Percentiles rank a stretch among this genome's conserved stretches.
phyloP scores from a whole-genome alignment of 2,329 filamentous ascomycete species.

The Torrubiella hemipterigena region DNA sequence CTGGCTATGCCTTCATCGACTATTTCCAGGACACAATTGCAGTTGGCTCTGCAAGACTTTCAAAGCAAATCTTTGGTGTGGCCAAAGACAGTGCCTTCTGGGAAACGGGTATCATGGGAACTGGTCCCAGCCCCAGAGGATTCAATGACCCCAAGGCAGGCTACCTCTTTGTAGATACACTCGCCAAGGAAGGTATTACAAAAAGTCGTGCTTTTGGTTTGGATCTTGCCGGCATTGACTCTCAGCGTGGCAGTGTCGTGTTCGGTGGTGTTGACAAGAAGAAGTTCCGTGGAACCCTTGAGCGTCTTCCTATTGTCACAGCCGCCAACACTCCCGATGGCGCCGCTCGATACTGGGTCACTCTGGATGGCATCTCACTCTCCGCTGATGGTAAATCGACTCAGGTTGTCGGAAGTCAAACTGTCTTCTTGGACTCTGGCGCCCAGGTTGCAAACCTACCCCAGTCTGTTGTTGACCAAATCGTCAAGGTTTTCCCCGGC shows the following conservation, averaged over 20 bases:
- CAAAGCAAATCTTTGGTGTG: constrained; percentile 48
- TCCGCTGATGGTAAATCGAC: constrained; percentile 19
- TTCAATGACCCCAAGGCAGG: constrained; percentile 32
- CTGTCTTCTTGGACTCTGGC: too few relatives aligned
- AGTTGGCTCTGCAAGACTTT: constrained; percentile 25
- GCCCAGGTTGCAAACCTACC: too few relatives aligned
- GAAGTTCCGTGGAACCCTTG: constrained; percentile 49
- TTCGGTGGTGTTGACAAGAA: constrained; percentile 56
- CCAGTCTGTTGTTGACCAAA: too few relatives aligned
- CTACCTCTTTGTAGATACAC: constrained; percentile 40
- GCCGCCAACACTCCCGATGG: constrained; percentile 49
- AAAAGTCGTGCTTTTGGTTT: constrained; percentile 53
- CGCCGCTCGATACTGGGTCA: constrained; percentile 39
- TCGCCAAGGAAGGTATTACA: constrained; percentile 38
- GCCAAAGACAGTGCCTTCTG: constrained; percentile 37
- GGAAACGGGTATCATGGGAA: constrained; percentile 55
- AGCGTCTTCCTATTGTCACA: too few relatives aligned
- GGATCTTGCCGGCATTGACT: constrained; percentile 48
- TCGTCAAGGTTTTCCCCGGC: constrained; percentile 37
- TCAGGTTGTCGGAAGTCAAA: constrained; percentile 21
- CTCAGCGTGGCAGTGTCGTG: constrained; percentile 49
- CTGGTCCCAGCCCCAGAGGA: constrained; percentile 51
- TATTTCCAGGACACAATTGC: constrained; percentile 34
- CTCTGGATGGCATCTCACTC: constrained; percentile 30
- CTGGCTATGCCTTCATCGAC: constrained; percentile 34